A percentile compares a stretch with the other conserved stretches of the same genome.
Evolutionary conservation across 164 flowering plant species (phyloP).

Genomic region (Liquidambar formosana): DNA sequence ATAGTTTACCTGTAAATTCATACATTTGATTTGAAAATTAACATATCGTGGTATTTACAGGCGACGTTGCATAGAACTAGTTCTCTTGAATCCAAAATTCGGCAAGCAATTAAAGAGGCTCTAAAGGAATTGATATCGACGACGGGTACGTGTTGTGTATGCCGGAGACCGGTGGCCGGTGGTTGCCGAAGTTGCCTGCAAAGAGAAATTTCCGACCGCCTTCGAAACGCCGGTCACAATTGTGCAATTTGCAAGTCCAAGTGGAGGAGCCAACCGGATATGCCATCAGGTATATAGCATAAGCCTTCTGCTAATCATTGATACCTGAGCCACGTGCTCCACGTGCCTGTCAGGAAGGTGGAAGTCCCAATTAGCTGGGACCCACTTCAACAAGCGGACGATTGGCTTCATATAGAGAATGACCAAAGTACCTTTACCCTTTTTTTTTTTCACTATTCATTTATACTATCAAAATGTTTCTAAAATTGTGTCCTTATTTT

Average conservation of each 20-base stretch:
- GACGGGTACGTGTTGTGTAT: constrained; percentile 37
- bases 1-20: no score
- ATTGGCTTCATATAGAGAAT: no score
- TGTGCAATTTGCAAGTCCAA: constrained; percentile 72
- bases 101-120: constrained; percentile 56
- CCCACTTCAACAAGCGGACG: no score
- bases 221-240: constrained; percentile 53
- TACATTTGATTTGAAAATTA: neutral
- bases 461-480: neutral
- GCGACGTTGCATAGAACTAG: constrained; percentile 56
- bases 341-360: no score
- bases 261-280: constrained; percentile 68
- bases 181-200: constrained; percentile 68
- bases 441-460: no score
- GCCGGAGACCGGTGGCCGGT: constrained; percentile 36
- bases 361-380: no score
- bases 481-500: neutral
- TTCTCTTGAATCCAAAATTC: constrained; percentile 57
- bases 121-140: constrained; percentile 36
- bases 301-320: neutral
- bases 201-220: constrained; percentile 44
- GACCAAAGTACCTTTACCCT: neutral
- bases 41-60: constrained; percentile 33
- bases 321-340: no score
- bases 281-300: constrained; percentile 60